Evolutionary conservation across 2,329 filamentous ascomycete genomes (phyloP).

Genomic region (Colletotrichum karsti): DNA sequence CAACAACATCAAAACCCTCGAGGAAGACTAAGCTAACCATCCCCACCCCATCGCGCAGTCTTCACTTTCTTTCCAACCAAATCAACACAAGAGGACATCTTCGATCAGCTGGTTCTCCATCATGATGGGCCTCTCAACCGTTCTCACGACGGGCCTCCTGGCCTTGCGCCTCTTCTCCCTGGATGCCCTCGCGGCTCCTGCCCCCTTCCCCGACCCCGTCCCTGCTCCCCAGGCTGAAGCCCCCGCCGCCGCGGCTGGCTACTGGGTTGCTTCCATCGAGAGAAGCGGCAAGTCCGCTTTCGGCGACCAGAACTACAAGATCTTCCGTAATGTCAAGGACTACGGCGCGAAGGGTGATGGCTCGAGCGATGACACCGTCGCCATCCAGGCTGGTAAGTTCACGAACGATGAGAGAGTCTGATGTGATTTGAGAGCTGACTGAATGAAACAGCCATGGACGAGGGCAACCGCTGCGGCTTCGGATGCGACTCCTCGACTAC

Average conservation of each 20-base stretch:
- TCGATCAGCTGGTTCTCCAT: slow-evolving; percentile 43
- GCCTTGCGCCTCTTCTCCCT: slow-evolving; percentile 51
- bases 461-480: slow-evolving; percentile 81
- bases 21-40: background rate
- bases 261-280: slow-evolving; percentile 77
- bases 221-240: slow-evolving; percentile 26
- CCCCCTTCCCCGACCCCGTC: slow-evolving; percentile 30
- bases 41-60: background rate
- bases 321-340: slow-evolving; percentile 81
- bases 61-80: slow-evolving; percentile 4
- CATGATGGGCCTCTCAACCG: slow-evolving; percentile 53
- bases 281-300: slow-evolving; percentile 77
- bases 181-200: slow-evolving; percentile 42
- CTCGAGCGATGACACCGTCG: slow-evolving; percentile 82
- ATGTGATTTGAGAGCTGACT: background rate
- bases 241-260: slow-evolving; percentile 53
- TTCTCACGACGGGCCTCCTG: slow-evolving; percentile 51
- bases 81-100: slow-evolving; percentile 27
- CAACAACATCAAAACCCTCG: slow-evolving; percentile 6
- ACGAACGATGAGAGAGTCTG: background rate
- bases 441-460: slow-evolving; percentile 63
- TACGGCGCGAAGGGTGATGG: slow-evolving; percentile 77
- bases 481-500: slow-evolving; percentile 85
- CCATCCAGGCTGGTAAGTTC: slow-evolving; percentile 75
- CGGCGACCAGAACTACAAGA: slow-evolving; percentile 66